Base-by-base conservation (phyloP, 2,329 filamentous ascomycete genomes). In the Penicillium sp. region DNA sequence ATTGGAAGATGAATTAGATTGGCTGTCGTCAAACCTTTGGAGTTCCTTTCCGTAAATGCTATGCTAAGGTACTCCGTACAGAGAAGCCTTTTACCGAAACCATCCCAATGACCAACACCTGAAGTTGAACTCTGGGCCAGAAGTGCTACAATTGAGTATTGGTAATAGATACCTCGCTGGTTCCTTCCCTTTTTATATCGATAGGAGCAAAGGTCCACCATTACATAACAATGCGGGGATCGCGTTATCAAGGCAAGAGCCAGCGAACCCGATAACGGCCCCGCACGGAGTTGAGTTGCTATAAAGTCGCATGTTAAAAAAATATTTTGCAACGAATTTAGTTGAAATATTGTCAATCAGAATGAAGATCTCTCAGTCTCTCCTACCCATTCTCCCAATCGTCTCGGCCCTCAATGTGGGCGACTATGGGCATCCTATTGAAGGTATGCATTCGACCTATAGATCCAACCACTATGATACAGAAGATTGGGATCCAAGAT, bases 401-500 rank as follows among this genome's bases (percentile, higher is more conserved):
- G 29, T 31, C 8, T 23, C 29, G 7, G 58, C 57, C 47, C 47
- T 60, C 26, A 62, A 64, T n/a, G 56, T 69, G 6, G 67, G 66
- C 8, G 64, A 65, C 33, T 68, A 66, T 53, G 50, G 43, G 8
- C 63, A 66, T 44, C 59, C 65, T 1, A 59, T 68, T 10, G 65
- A 69, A 53, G 63, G 61, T 63, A 37, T 21, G 21, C 37, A 19
- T 10, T 23, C 4, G 3, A 23, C 13, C 37, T 21, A 21, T 9
- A 11, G 39, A 4, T 13, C 19, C 4, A 42, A 9, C n/a, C 3
- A 39, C 5, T 11, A 14, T 11, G 4, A 13, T 3, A 27, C 10
- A 1, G 10, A 27, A 10, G 1, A 7, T 27, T 35, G 16, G 3
- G 4, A 10, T n/a, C n/a, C 35, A 31, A 13, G 16, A 23, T 42